These are phyloP conservation scores for Candida glucosophila DNA, from an alignment of 1,139 yeast species.

Conservation along the genomic window DNA sequence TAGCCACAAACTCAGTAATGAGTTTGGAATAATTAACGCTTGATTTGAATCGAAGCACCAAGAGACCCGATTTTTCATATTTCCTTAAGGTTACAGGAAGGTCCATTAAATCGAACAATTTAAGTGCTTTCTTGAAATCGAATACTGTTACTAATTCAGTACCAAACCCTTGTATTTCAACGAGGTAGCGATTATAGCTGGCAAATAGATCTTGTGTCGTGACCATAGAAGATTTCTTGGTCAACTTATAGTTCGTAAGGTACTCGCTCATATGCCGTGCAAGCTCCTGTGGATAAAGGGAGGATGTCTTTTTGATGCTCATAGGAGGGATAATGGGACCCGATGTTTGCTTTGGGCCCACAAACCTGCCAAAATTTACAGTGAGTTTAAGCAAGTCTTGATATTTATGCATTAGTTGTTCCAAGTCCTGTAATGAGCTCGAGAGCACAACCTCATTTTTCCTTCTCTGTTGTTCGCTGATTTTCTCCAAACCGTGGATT, in stretches of 20 bases:
- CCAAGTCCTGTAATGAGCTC: slow-evolving; percentile 68
- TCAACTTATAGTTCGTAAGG: slow-evolving; percentile 26
- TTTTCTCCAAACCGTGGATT: slow-evolving; percentile 60
- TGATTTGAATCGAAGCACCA: slow-evolving; percentile 20
- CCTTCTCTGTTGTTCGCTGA: slow-evolving; percentile 47
- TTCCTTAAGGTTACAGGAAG: slow-evolving; percentile 24
- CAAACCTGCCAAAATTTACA: slow-evolving; percentile 33
- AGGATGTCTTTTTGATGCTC: slow-evolving; percentile 20
- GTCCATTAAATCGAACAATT: slow-evolving; percentile 19
- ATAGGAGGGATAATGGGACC: slow-evolving; percentile 19
- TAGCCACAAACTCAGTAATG: slow-evolving; percentile 15
- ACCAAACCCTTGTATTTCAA: slow-evolving; percentile 34
- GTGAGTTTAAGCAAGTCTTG: slow-evolving; percentile 60
- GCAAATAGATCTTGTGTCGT: slow-evolving; percentile 37
- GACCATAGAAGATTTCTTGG: slow-evolving; percentile 28
- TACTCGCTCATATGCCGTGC: slow-evolving; percentile 46
- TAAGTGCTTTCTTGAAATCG: slow-evolving; percentile 26
- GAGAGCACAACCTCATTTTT: slow-evolving; percentile 58
- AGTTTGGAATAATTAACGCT: slow-evolving; percentile 15
- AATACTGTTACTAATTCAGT: slow-evolving; percentile 22
- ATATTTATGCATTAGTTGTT: slow-evolving; percentile 69
- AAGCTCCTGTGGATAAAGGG: slow-evolving; percentile 28
- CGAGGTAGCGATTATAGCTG: slow-evolving; percentile 30
- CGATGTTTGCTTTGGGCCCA: slow-evolving; percentile 9
- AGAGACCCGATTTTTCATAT: slow-evolving; percentile 29